Percentiles rank a stretch among this genome's conserved stretches.
Conservation (phyloP, 2,329 filamentous ascomycete genomes). For the Talaromyces funiculosus region DNA sequence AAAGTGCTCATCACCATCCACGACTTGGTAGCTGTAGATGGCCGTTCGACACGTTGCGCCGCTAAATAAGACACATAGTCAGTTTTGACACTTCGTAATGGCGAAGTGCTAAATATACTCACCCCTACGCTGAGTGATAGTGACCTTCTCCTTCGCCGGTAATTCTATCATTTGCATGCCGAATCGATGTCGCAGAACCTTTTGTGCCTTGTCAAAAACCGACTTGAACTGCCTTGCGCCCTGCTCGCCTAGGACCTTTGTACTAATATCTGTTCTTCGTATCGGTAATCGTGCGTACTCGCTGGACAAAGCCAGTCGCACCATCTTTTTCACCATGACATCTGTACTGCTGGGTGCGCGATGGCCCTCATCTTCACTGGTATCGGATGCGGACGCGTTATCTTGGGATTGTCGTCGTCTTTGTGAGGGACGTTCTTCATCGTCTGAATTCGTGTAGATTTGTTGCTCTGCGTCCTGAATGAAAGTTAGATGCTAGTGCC, state of each 20-base stretch:
- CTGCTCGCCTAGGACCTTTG: conserved; percentile 65
- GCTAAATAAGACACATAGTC: conserved; percentile 33
- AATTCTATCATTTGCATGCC: conserved; percentile 92
- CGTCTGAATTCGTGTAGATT: conserved; percentile 21
- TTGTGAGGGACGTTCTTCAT: background rate
- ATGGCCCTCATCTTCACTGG: conserved; percentile 16
- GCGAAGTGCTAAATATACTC: conserved; percentile 24
- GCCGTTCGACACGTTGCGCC: conserved; percentile 42
- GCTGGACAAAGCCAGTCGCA: conserved; percentile 56
- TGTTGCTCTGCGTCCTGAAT: background rate
- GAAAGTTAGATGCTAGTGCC: background rate
- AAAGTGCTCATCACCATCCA: conserved; percentile 75
- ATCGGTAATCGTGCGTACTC: conserved; percentile 56
- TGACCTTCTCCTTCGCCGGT: conserved; percentile 72
- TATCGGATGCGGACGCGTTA: conserved; percentile 14
- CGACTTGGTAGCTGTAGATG: conserved; percentile 50
- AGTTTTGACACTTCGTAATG: too few relatives aligned
- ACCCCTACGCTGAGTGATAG: conserved; percentile 73
- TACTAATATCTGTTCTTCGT: conserved; percentile 52
- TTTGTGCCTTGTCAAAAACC: conserved; percentile 73
- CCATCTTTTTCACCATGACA: conserved; percentile 55
- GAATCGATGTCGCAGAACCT: conserved; percentile 64
- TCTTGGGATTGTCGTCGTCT: conserved; percentile 10
- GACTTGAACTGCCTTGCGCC: conserved; percentile 65
- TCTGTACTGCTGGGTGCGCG: conserved; percentile 27